Conservation (phyloP, 257 asterid species). For the Solanum habrochaites region DNA sequence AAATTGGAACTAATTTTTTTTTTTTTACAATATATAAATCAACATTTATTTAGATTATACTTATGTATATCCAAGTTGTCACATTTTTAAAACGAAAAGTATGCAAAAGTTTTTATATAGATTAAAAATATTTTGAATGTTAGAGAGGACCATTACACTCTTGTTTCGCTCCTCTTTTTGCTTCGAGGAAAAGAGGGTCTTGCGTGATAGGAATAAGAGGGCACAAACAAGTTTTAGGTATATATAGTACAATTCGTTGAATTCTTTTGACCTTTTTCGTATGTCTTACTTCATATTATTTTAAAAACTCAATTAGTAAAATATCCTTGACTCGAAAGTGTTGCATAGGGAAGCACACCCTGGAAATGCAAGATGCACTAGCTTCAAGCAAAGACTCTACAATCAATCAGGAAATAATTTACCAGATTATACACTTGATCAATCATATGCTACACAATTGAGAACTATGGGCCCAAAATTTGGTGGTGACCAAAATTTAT, state of each 20-base stretch:
- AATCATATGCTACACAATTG: constrained; percentile 40
- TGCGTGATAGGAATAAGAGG: not conserved
- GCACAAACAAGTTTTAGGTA: not conserved
- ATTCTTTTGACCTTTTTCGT: not conserved
- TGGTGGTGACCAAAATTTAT: constrained; percentile 79
- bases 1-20: not conserved
- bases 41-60: not conserved
- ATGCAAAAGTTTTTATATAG: not conserved
- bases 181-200: not conserved
- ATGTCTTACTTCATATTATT: not conserved
- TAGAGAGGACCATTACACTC: not conserved
- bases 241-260: not conserved
- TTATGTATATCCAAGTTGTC: not conserved
- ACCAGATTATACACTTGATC: constrained; percentile 49
- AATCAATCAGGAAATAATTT: constrained; percentile 50
- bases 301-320: not conserved
- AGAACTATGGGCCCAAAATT: constrained; percentile 57
- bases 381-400: constrained; percentile 84
- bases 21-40: not conserved
- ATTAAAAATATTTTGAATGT: not conserved
- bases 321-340: not conserved
- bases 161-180: not conserved
- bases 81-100: too few relatives aligned
- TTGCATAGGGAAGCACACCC: constrained; percentile 67
- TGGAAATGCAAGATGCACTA: constrained; percentile 60